Evolutionary conservation across 225 moss, liverwort and hornwort genomes (phyloP), one percentile per base, ranked within the genome.

Genomic region (Takakia lepidozioides): DNA sequence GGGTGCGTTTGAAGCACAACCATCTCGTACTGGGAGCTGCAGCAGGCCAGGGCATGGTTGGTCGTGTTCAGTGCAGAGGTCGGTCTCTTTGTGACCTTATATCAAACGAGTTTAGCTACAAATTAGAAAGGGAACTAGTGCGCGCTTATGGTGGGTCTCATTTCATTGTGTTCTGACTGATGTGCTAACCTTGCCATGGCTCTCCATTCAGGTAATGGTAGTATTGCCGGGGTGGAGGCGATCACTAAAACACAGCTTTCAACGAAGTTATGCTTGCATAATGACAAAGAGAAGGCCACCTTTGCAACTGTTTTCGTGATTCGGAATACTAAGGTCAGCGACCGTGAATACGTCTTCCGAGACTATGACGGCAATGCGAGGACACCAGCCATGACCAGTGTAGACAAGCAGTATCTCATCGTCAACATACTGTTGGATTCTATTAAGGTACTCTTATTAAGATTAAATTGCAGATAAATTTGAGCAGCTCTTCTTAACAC

Each of bases 21-120:
- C 46, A 29, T 19, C 18, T 75, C 2, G 52, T 75, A 10, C 43
- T 48, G 38, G 74, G 65, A 44, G 27, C 64, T 54, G 65, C 69
- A 57, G 69, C 65, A 48, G 69, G 74, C 27, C 69, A 65, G 52
- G 69, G 69, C 2, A 39, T 54, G 40, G 43, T 38, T 32, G 58
- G 54, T 48, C 74, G 74, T 42, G 34, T 69, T 28, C 74, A 75
- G 13, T 75, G 74, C 65, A 53, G 43, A 52, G 69, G 69, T 68
- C 46, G 10, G 25, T 38, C 22, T 28, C 11, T 15, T 6, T 49
- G 0, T 4, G 48, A 38, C 14, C 32, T 7, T 19, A 43, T 16
- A 43, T 48, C 17, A 19, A 15, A 19, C 6, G 30, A 36, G 13
- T 40, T 46, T n/a, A n/a, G n/a, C n/a, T n/a, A n/a, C n/a, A n/a